Evolutionary conservation across 495 filamentous ascomycete genomes (phyloP), one percentile per base, ranked within the genome.

Genomic region (Viridothelium virens): DNA sequence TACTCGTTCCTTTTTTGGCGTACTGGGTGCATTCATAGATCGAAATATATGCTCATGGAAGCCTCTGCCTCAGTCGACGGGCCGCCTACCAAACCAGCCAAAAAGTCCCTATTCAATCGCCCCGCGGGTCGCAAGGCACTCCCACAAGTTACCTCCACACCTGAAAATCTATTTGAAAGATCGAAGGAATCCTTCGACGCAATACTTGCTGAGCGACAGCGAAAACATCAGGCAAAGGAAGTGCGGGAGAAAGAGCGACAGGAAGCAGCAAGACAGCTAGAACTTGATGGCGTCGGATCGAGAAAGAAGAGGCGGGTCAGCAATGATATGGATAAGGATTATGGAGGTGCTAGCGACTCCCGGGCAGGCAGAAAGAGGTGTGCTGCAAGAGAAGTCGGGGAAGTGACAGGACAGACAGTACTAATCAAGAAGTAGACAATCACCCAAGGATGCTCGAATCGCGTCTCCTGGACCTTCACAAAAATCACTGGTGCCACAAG

Each of bases 31-130:
- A 7, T 7, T 44, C 1, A 7, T 44, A 14, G 41, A 44, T 7
- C 14, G 41, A 44, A 44, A 44, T 44, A 44, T 36, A 33, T 36
- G 53, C 18, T 18, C 31, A 59, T 59, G 53, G 53, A 59, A 36
- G 36, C 5, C 18, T 9, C 53, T 7, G 53, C 25, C 1, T 59
- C 53, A 34, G 31, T 31, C 3, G 53, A 36, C 33, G 53, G 53
- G n/a, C 9, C 9, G 39, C 38, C 9, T 1, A 62, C 75, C 9
- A 44, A 71, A 10, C 66, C 73, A 37, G 61, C 68, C 18, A 89
- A 87, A 79, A 81, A 79, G 63, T 80, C 81, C 1, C 81, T 91
- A 38, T 91, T 91, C 73, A 91, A 86, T 41, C 87, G 85, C 72
- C 85, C 87, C 37, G 80, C 82, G 87, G 81, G 75, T 79, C 82